Percentiles rank a stretch among this genome's conserved stretches.
Evolutionary conservation across 2,329 filamentous ascomycete species (phyloP).

Genomic region (Balansia obtecta): DNA sequence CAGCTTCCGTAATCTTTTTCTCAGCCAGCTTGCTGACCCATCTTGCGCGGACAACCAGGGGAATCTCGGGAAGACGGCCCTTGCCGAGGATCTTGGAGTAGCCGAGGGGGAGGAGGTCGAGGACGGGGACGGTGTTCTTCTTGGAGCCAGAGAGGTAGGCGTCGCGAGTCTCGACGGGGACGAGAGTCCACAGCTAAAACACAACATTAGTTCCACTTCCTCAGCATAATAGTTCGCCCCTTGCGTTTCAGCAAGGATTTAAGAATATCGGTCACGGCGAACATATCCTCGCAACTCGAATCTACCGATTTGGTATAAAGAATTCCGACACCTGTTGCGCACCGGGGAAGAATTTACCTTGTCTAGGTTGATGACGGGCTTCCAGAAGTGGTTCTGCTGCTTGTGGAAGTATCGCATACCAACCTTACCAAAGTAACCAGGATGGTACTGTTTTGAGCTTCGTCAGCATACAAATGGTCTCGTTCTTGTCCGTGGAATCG

Average conservation of each 20-base stretch:
- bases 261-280: background rate
- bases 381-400: conserved; percentile 93
- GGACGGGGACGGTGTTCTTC: conserved; percentile 87
- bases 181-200: conserved; percentile 78
- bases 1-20: conserved; percentile 97
- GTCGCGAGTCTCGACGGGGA: conserved; percentile 85
- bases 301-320: background rate
- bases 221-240: too few species aligned
- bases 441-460: conserved; percentile 58
- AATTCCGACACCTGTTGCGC: background rate
- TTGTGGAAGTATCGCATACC: conserved; percentile 97
- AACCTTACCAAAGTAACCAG: conserved; percentile 98
- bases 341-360: conserved; percentile 50
- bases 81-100: conserved; percentile 99
- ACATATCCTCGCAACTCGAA: background rate
- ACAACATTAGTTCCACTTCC: conserved; percentile 15
- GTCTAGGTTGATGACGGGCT: conserved; percentile 96
- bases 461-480: conserved; percentile 14
- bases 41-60: conserved; percentile 85
- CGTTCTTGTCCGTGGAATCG: conserved; percentile 1
- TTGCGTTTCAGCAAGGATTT: too few species aligned
- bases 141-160: conserved; percentile 73
- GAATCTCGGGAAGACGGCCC: conserved; percentile 86
- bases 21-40: conserved; percentile 95
- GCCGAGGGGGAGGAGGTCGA: conserved; percentile 93